Percentiles rank a stretch among this genome's conserved stretches.
Evolutionary conservation across 208 protist species (phyloP).

Genomic region (Trichomonas vaginalis): DNA sequence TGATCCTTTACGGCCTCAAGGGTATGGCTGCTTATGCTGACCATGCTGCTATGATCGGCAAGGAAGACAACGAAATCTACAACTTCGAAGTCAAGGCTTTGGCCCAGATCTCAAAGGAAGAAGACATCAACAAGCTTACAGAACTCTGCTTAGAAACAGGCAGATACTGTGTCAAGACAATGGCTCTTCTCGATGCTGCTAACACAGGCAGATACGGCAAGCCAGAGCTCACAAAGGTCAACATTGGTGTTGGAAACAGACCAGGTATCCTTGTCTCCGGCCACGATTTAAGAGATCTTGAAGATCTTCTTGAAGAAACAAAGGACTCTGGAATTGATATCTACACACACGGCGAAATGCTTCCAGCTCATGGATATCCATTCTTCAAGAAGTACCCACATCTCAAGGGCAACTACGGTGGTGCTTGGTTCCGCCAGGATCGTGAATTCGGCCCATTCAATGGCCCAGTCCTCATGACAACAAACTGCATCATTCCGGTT

Average conservation of each 20-base stretch:
- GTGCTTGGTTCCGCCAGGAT: conserved; percentile 53
- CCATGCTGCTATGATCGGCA: not conserved
- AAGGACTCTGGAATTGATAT: conserved; percentile 49
- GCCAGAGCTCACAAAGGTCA: conserved; percentile 39
- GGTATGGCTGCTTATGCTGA: not conserved
- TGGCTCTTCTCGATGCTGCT: not conserved
- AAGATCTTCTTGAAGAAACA: conserved; percentile 43
- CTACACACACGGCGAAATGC: conserved; percentile 69
- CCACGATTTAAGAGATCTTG: conserved; percentile 51
- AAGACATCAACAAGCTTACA: not conserved
- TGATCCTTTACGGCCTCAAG: not conserved
- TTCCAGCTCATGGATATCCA: conserved; percentile 58
- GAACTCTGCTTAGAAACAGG: not conserved
- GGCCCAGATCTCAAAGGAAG: not conserved
- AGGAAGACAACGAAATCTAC: not conserved
- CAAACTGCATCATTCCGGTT: conserved; percentile 59
- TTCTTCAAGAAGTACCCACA: conserved; percentile 45
- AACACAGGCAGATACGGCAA: conserved; percentile 39
- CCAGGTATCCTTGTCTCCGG: conserved; percentile 53
- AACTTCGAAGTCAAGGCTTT: not conserved
- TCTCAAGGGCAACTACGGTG: conserved; percentile 49
- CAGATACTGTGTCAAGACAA: not conserved
- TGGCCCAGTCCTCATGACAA: conserved; percentile 63
- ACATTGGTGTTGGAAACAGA: conserved; percentile 30
- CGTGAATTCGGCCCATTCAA: conserved; percentile 55